Evolutionary conservation across 2,329 filamentous ascomycete genomes (phyloP).

Genomic region (Ilyonectria robusta): DNA sequence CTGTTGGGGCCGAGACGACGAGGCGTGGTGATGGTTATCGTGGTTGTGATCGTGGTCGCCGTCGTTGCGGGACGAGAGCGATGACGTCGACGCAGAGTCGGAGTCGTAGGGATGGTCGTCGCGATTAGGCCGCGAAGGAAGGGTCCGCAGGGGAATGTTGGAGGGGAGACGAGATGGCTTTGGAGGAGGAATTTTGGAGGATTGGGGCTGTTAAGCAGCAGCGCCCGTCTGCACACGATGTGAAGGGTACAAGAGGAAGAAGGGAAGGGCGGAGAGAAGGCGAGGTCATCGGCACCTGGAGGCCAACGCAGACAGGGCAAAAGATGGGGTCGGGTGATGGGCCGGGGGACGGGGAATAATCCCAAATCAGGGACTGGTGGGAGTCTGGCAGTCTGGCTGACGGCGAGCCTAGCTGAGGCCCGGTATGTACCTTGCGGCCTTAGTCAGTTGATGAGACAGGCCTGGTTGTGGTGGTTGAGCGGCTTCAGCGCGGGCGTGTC

Average conservation of each 20-base stretch:
- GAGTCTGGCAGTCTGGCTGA: slow-evolving; percentile 14
- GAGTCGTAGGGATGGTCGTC: slow-evolving; percentile 56
- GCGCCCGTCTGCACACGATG: slow-evolving; percentile 72
- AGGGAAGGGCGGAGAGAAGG: slow-evolving; percentile 39
- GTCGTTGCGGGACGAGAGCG: slow-evolving; percentile 51
- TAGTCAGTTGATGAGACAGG: slow-evolving; percentile 31
- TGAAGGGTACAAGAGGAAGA: slow-evolving; percentile 51
- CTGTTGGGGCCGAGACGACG: slow-evolving; percentile 57
- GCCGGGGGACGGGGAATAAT: slow-evolving; percentile 30
- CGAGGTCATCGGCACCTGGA: slow-evolving; percentile 51
- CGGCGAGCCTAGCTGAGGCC: slow-evolving; percentile 17
- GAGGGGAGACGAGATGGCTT: slow-evolving; percentile 78
- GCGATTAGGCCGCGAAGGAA: slow-evolving; percentile 62
- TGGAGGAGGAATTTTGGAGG: slow-evolving; percentile 88
- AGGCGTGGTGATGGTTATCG: slow-evolving; percentile 58
- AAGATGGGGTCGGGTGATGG: slow-evolving; percentile 51
- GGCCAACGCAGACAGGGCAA: slow-evolving; percentile 43
- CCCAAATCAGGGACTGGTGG: slow-evolving; percentile 41
- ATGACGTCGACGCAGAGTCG: slow-evolving; percentile 58
- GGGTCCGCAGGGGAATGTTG: slow-evolving; percentile 89
- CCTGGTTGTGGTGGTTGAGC: slow-evolving; percentile 20
- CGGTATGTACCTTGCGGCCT: slow-evolving; percentile 24
- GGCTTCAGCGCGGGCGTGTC: slow-evolving; percentile 23
- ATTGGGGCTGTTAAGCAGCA: slow-evolving; percentile 82
- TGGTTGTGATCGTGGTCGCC: slow-evolving; percentile 63